phyloP scores from a whole-genome alignment of 495 filamentous ascomycete genomes.

The Hypoxylon perforatum region DNA sequence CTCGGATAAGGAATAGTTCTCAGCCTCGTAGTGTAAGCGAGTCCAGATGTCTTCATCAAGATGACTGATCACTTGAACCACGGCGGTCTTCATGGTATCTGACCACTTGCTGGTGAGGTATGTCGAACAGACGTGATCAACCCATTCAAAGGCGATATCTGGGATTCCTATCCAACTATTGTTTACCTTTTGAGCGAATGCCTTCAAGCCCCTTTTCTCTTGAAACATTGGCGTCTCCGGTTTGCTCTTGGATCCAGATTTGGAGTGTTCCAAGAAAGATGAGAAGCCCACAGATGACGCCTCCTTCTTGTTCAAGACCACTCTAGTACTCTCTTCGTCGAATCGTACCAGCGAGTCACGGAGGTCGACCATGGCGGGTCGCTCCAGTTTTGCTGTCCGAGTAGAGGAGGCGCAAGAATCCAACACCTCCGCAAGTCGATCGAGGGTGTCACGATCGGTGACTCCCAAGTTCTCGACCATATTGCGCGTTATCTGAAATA shows the following conservation, averaged over 20 bases:
- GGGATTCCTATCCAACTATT: conserved; percentile 66
- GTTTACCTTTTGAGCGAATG: conserved; percentile 67
- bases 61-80: conserved; percentile 73
- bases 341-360: conserved; percentile 55
- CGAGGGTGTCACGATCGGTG: conserved; percentile 60
- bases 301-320: conserved; percentile 57
- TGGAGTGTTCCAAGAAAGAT: conserved; percentile 83
- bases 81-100: conserved; percentile 73
- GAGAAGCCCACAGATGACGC: conserved; percentile 62
- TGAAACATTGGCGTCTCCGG: conserved; percentile 63
- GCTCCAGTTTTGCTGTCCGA: conserved; percentile 54
- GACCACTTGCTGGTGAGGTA: conserved; percentile 79
- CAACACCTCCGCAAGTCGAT: conserved; percentile 63
- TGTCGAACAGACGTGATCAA: conserved; percentile 66
- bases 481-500: conserved; percentile 75
- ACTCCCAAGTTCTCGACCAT: conserved; percentile 76
- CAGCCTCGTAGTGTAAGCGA: conserved; percentile 59
- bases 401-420: conserved; percentile 60
- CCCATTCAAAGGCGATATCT: conserved; percentile 73
- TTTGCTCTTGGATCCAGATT: conserved; percentile 66
- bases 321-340: conserved; percentile 53
- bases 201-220: conserved; percentile 65
- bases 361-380: conserved; percentile 53
- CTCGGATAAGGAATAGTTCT: conserved; percentile 34
- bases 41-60: conserved; percentile 76